Evolutionary conservation across 106 monocot genomes (phyloP), one percentile per base, ranked within the genome.

Genomic region (Agapanthus africanus): DNA sequence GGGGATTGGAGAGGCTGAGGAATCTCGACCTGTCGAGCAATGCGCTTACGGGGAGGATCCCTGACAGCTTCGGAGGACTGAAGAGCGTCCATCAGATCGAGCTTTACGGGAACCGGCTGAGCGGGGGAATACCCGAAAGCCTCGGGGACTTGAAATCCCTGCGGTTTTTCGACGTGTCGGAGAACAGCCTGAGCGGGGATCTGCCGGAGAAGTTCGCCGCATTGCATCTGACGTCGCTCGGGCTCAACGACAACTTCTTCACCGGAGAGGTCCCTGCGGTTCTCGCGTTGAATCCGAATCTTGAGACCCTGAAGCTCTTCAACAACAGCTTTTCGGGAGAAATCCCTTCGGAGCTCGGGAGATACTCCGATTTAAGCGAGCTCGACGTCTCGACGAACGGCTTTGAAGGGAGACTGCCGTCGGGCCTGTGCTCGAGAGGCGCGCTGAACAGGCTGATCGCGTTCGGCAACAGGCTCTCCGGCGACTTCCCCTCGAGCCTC

Each of bases 281-380:
- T 7, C 66, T 87, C 26, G 76, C 77, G 1, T 23, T 36, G 7
- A 87, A 83, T 52, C 82, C 73, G 10, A 83, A 71, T 11, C 59
- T 87, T 13, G 7, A 40, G 34, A 31, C 26, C 4, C 67, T 87
- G 64, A 87, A 87, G 83, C 77, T 87, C 27, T 87, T 87, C 80
- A 83, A 80, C 75, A 87, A 87, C 69, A 77, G 66, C 34, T 80
- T 83, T 71, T 74, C 78, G 16, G 87, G 87, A 7, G 57, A 56
- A 39, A 7, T 87, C 0, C 87, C 87, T 23, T 9, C 3, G 40
- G 76, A 77, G 15, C 73, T 87, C 1, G 83, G 87, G n/a, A 60
- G 56, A 27, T 62, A 80, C 32, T 83, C 83, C 2, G 35, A 77
- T 33, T 44, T 83, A 2, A 38, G 39, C 28, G n/a, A 39, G 6